These are phyloP conservation scores for Xylaria sp. DNA, from an alignment of 2,329 filamentous ascomycete species.

Conservation along the genomic window DNA sequence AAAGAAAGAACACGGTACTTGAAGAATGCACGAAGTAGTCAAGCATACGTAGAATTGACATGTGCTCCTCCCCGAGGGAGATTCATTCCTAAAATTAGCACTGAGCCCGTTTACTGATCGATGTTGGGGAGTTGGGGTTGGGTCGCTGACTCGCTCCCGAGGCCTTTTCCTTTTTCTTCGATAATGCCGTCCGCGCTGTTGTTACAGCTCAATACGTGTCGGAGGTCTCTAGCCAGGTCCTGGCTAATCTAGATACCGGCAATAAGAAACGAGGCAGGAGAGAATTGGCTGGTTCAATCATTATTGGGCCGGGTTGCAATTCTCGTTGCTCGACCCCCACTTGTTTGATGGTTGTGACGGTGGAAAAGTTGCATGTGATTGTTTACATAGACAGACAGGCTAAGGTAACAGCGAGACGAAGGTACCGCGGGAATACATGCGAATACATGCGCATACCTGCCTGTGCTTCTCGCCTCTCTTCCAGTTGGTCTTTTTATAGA, in stretches of 20 bases:
- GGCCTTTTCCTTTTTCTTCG: neutral
- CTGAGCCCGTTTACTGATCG: neutral
- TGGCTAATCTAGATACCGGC: neutral
- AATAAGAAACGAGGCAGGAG: neutral
- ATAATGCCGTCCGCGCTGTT: neutral
- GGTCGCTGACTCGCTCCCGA: neutral
- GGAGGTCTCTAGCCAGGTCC: neutral
- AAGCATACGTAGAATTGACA: slow-evolving; percentile 17
- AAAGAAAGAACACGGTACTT: neutral
- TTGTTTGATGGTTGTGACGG: neutral
- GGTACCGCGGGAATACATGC: neutral
- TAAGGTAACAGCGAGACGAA: neutral
- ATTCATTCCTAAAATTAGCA: neutral
- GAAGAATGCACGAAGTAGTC: neutral
- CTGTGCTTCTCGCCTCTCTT: neutral
- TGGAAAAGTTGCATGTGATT: neutral
- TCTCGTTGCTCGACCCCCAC: neutral
- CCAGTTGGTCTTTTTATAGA: neutral
- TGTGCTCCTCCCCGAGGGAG: slow-evolving; percentile 19
- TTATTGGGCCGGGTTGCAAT: neutral
- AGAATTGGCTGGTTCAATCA: neutral
- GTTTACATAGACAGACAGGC: neutral
- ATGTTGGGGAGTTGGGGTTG: neutral
- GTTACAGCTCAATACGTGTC: neutral
- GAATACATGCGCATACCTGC: neutral